Evolutionary conservation across 768 basidiomycete species (phyloP).

Genomic region (Mycena leptocephala): DNA sequence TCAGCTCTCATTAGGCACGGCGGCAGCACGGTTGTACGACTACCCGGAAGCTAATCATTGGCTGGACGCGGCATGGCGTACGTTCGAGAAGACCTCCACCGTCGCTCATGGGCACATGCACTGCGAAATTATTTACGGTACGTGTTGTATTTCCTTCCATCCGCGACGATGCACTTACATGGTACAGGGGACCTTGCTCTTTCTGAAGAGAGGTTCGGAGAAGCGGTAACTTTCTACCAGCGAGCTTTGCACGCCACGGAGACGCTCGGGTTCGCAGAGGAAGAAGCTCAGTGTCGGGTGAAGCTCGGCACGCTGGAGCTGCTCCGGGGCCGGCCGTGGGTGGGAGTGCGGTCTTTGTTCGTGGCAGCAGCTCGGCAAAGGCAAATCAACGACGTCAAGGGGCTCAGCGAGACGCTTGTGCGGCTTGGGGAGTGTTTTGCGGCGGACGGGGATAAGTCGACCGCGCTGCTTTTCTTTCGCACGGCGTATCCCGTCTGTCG

Average conservation of each 20-base stretch:
- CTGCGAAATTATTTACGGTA: conserved; percentile 33
- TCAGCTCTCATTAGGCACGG: conserved; percentile 26
- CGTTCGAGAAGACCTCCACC: conserved; percentile 8
- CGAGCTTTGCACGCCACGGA: conserved; percentile 25
- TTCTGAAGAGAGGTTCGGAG: conserved; percentile 14
- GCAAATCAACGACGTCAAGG: conserved; percentile 32
- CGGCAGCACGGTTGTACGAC: conserved; percentile 33
- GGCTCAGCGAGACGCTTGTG: conserved; percentile 33
- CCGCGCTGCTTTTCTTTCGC: conserved; percentile 26
- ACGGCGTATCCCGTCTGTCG: conserved; percentile 31
- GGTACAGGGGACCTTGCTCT: conserved; percentile 32
- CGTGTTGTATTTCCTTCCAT: background rate
- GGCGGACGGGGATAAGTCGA: conserved; percentile 10
- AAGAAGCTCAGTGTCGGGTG: conserved; percentile 25
- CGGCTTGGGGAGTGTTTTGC: conserved; percentile 32
- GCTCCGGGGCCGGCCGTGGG: conserved; percentile 12
- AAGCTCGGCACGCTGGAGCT: conserved; percentile 33
- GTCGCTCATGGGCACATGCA: conserved; percentile 24
- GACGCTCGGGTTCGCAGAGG: conserved; percentile 24
- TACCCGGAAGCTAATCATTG: conserved; percentile 23
- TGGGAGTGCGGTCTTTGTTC: conserved; percentile 30
- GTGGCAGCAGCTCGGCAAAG: conserved; percentile 31
- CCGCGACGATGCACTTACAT: background rate
- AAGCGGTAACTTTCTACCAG: conserved; percentile 25
- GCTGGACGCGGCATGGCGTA: conserved; percentile 16